Conservation (phyloP, 106 monocot genomes). For the Gastrodia elata region DNA sequence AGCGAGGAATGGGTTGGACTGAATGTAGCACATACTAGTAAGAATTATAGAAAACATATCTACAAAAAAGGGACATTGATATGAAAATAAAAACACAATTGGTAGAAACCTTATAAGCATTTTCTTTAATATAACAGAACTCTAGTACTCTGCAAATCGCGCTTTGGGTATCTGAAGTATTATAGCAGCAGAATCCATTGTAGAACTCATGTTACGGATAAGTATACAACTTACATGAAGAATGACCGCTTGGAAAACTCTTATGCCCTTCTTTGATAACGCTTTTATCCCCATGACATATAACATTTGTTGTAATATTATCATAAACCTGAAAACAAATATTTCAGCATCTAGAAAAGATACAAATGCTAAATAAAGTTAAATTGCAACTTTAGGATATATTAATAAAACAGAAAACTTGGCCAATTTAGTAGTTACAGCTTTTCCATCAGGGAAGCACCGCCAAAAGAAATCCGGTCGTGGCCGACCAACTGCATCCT, state of each 20-base stretch:
- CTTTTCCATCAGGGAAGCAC: slow-evolving; percentile 82
- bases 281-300: slow-evolving; percentile 56
- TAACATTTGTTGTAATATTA: slow-evolving; percentile 43
- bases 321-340: slow-evolving; percentile 36
- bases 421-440: slow-evolving; percentile 7
- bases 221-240: slow-evolving; percentile 48
- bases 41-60: too few species aligned
- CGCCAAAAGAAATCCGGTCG: slow-evolving; percentile 90
- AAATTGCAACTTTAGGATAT: background rate
- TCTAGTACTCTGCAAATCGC: too few species aligned
- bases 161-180: background rate
- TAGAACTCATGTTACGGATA: background rate
- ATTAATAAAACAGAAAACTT: background rate
- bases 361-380: background rate
- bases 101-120: too few species aligned
- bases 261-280: slow-evolving; percentile 84
- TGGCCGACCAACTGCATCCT: slow-evolving; percentile 88
- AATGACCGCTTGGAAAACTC: slow-evolving; percentile 78
- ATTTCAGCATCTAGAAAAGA: slow-evolving; percentile 5
- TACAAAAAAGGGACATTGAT: too few species aligned
- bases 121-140: too few species aligned
- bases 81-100: too few species aligned
- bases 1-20: too few species aligned
- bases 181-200: background rate
- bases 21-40: too few species aligned